Conservation (phyloP, 2,329 filamentous ascomycete genomes). For the Xylariaceae sp. region DNA sequence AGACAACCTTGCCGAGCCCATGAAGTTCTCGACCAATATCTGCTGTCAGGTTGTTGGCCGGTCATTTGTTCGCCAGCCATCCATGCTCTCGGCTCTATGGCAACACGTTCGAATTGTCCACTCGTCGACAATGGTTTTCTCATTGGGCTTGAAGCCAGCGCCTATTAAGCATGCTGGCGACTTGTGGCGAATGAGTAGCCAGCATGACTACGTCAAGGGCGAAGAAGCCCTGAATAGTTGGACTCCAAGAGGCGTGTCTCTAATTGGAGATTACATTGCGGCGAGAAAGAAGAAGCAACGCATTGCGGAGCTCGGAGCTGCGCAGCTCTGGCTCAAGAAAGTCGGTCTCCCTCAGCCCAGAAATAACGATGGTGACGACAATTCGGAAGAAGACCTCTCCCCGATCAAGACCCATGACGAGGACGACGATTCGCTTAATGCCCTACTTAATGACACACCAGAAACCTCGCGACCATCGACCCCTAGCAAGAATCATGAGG, state of each 20-base stretch:
- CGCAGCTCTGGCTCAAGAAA: constrained; percentile 60
- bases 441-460: constrained; percentile 53
- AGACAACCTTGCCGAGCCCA: constrained; percentile 76
- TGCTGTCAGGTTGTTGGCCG: constrained; percentile 79
- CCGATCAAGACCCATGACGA: constrained; percentile 35
- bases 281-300: constrained; percentile 69
- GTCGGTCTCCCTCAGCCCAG: constrained; percentile 46
- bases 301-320: constrained; percentile 73
- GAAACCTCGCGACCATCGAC: constrained; percentile 43
- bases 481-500: constrained; percentile 23
- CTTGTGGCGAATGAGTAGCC: constrained; percentile 92
- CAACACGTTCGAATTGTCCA: constrained; percentile 80
- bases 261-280: constrained; percentile 81
- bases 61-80: constrained; percentile 77
- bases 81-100: constrained; percentile 82
- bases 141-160: constrained; percentile 76
- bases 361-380: constrained; percentile 34
- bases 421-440: constrained; percentile 51
- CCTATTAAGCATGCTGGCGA: constrained; percentile 89
- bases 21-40: constrained; percentile 78
- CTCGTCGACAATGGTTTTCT: constrained; percentile 81
- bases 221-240: constrained; percentile 82
- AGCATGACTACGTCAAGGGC: constrained; percentile 92
- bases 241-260: constrained; percentile 81
- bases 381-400: constrained; percentile 34